Evolutionary conservation across 331 rosid genomes (phyloP).

Genomic region (Rhamnella rubrinervis): DNA sequence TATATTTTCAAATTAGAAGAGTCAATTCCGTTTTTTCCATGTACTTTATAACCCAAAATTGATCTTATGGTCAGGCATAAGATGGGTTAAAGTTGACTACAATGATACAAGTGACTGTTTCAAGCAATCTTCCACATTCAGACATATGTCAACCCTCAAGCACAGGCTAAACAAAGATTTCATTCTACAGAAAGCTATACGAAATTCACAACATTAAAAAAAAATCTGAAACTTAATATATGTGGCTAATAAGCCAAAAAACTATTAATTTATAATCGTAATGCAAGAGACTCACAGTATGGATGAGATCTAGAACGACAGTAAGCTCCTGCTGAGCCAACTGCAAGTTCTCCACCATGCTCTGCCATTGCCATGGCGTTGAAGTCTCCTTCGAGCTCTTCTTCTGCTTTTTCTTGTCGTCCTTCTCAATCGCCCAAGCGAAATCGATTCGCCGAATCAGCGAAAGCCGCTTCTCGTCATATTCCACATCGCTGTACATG

Average conservation of each 20-base stretch:
- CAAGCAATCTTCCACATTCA: not conserved
- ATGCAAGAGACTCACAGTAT: conserved; percentile 59
- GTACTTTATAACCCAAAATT: no score
- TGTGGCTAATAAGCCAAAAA: not conserved
- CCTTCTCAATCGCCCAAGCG: conserved; percentile 90
- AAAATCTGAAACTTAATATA: not conserved
- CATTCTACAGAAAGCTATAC: not conserved
- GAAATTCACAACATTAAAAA: not conserved
- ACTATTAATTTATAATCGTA: not conserved
- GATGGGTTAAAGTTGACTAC: not conserved
- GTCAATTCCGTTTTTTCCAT: no score
- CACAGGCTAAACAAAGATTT: no score
- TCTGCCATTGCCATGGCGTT: conserved; percentile 86
- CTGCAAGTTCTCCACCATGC: conserved; percentile 83
- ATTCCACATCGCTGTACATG: conserved; percentile 59
- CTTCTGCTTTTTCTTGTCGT: conserved; percentile 73
- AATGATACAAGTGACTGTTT: not conserved
- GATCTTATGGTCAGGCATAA: no score
- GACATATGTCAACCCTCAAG: not conserved
- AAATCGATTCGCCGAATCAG: conserved; percentile 78
- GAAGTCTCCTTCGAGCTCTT: conserved; percentile 72
- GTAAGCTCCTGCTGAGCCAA: conserved; percentile 89
- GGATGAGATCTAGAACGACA: conserved; percentile 80
- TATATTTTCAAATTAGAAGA: no score
- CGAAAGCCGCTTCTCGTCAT: conserved; percentile 73